A percentile compares a stretch with the other conserved stretches of the same genome.
Evolutionary conservation across 352 stramenopile species (phyloP).

Genomic region (Globisporangium sylvaticum): DNA sequence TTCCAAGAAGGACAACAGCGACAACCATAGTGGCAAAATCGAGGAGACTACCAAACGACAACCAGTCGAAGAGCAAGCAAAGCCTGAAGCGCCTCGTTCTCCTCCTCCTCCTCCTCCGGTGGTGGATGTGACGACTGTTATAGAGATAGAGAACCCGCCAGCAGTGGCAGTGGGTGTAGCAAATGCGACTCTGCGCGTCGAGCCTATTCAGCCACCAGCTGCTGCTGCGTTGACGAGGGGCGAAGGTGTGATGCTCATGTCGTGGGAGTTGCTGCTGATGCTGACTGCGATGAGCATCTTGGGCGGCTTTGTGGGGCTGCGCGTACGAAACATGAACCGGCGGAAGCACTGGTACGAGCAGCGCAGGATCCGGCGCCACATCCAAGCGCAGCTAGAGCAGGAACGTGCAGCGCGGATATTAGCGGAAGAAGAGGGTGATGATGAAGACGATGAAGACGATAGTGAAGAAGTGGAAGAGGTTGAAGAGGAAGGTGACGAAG

Average conservation of each 20-base stretch:
- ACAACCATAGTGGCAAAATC: neutral
- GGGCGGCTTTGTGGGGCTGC: constrained; percentile 38
- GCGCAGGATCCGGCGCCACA: constrained; percentile 30
- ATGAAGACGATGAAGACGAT: constrained; percentile 11
- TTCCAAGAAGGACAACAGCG: neutral
- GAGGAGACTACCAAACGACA: neutral
- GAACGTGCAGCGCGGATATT: constrained; percentile 15
- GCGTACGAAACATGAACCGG: constrained; percentile 44
- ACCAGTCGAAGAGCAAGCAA: neutral
- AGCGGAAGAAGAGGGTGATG: constrained; percentile 15
- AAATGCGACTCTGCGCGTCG: neutral
- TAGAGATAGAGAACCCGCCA: neutral
- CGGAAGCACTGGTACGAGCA: constrained; percentile 46
- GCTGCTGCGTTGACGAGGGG: constrained; percentile 3
- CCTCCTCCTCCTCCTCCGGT: neutral
- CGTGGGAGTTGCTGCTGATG: constrained; percentile 37
- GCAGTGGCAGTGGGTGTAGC: neutral
- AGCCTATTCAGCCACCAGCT: neutral
- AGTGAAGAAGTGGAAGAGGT: constrained; percentile 10
- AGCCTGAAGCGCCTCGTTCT: neutral
- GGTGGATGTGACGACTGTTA: neutral
- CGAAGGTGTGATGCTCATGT: constrained; percentile 29
- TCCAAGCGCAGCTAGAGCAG: constrained; percentile 21
- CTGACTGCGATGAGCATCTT: constrained; percentile 37
- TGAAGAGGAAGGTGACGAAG: constrained; percentile 7